Conservation (phyloP, 805 yeast species). For the Suhomyces xylopsoci region DNA sequence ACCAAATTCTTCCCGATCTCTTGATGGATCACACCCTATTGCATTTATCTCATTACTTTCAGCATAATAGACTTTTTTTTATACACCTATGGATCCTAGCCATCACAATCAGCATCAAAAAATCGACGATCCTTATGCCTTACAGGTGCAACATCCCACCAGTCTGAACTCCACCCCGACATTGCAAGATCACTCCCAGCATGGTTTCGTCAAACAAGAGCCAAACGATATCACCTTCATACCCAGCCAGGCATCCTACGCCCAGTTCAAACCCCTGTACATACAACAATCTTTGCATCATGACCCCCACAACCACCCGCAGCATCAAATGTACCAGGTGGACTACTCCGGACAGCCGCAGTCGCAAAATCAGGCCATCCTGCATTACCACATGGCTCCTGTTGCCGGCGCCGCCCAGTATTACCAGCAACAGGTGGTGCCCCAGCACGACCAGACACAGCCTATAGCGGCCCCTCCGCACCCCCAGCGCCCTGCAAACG, state of each 20-base stretch:
- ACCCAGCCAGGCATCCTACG: background rate
- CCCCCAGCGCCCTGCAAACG: background rate
- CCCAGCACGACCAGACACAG: background rate
- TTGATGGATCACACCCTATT: background rate
- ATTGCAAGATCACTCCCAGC: background rate
- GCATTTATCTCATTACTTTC: background rate
- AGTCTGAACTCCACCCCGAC: slow-evolving; percentile 3
- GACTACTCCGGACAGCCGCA: background rate
- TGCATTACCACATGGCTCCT: slow-evolving; percentile 1
- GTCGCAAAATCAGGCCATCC: background rate
- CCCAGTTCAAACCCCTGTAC: slow-evolving; percentile 9
- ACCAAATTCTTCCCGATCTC: background rate
- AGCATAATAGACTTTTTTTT: slow-evolving; percentile 1
- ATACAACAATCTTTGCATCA: slow-evolving; percentile 6
- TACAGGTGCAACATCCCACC: background rate
- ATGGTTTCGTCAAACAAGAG: slow-evolving; percentile 6
- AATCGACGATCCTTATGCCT: slow-evolving; percentile 8
- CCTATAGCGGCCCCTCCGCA: background rate
- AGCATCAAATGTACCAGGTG: background rate
- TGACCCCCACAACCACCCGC: background rate
- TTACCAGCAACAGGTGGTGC: background rate
- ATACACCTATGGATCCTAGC: slow-evolving; percentile 5
- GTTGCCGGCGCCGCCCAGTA: background rate
- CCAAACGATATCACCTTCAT: slow-evolving; percentile 1
- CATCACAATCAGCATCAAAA: slow-evolving; percentile 10